Evolutionary conservation across 73 alveolate species (phyloP), one percentile per base, ranked within the genome.

Genomic region (Paramecium tetraurelia): DNA sequence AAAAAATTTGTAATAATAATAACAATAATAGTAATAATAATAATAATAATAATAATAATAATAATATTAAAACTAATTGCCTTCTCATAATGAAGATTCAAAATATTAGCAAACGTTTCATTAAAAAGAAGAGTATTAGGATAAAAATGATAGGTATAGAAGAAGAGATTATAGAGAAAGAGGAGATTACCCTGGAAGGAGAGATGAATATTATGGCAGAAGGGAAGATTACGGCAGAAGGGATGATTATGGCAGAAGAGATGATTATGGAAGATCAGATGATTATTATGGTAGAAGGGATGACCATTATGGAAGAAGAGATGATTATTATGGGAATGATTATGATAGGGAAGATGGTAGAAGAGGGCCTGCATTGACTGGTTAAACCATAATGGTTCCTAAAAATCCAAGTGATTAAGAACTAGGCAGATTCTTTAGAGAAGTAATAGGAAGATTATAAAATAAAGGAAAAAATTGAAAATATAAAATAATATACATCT

Each of bases 291-390:
- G 31, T 53, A 18, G 69, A 18, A 53, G 69, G 9, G 31, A 18
- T 18, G 69, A 53, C n/a, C 4, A 53, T 18, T 53, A 53, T 53
- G 27, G 31, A 18, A 18, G 35, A 18, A 53, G 84, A 63, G 84
- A 63, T 31, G 84, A 63, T 2, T 63, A 63, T 27, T 63, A 63
- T 27, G 84, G 84, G 22, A 63, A 53, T 53, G 84, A 63, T 63
- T 63, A 63, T 33, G 50, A 33, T 63, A 63, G 84, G 31, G 84
- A 63, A 27, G 84, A 63, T 63, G 9, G 4, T 27, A 63, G 50
- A 63, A 63, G 84, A 33, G 84, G 84, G n/a, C 90, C 90, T 22
- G 38, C 72, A 24, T 80, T 80, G 57, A 48, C 48, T 44, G 90
- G 90, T 21, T 80, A 80, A 80, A 80, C 43, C 5, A 35, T 80